Conservation (phyloP, 179 eudicot genomes). For the Corrigiola litoralis region DNA sequence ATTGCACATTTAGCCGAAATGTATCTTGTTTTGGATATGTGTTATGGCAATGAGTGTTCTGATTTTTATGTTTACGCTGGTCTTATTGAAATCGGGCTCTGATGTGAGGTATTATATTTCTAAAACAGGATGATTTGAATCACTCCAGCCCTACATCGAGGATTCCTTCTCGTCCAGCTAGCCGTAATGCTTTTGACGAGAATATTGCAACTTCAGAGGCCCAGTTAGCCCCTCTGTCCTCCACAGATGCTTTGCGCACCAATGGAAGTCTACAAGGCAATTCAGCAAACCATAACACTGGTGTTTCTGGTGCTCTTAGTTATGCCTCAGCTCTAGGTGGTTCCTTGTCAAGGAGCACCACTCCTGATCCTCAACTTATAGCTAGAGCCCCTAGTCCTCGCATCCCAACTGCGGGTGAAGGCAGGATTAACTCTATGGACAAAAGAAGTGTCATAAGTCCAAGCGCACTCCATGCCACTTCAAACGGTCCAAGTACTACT, state of each 20-base stretch:
- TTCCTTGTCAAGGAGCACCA: constrained; percentile 87
- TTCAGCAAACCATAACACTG: constrained; percentile 37
- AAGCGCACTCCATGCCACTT: constrained; percentile 42
- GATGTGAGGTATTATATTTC: background rate
- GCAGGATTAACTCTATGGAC: constrained; percentile 50
- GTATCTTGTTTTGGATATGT: too few species aligned
- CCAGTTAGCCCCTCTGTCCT: constrained; percentile 56
- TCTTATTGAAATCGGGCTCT: background rate
- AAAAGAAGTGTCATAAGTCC: constrained; percentile 57
- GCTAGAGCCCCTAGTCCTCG: constrained; percentile 94
- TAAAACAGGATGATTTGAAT: constrained; percentile 68
- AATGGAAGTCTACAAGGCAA: constrained; percentile 37
- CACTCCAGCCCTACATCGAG: constrained; percentile 47
- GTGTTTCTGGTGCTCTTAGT: constrained; percentile 54
- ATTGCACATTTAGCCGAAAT: too few species aligned
- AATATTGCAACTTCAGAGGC: constrained; percentile 43
- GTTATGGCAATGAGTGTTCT: background rate
- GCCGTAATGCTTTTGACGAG: constrained; percentile 74
- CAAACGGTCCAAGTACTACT: constrained; percentile 41
- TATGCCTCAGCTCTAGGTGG: constrained; percentile 94
- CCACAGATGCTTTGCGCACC: constrained; percentile 24
- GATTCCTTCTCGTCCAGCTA: constrained; percentile 76
- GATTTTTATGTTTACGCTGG: background rate
- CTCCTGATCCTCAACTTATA: constrained; percentile 84
- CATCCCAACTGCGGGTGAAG: constrained; percentile 82